Evolutionary conservation across 2,329 filamentous ascomycete genomes (phyloP), one percentile per base, ranked within the genome.

Genomic region (Colletotrichum noveboracense): DNA sequence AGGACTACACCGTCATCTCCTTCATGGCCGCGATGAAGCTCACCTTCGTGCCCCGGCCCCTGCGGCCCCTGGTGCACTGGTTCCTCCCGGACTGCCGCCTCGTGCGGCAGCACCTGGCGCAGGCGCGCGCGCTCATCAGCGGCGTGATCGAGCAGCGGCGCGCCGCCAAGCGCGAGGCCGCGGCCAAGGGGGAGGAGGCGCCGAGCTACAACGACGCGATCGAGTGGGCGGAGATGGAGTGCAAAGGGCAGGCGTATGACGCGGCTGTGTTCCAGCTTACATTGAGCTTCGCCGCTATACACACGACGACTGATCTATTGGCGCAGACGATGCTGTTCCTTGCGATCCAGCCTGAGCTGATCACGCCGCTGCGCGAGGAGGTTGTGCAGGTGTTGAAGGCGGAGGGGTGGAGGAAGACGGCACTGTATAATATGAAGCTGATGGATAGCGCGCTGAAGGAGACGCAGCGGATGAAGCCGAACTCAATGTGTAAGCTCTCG

Each of bases 211-310:
- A 84, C 8, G 85, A 88, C 76, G 81, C 84, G 5, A 82, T 88
- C 32, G 85, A 86, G 24, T 89, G 86, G 86, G 83, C 87, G 88
- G 71, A 93, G 85, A 12, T 96, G 16, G 30, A 64, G 30, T 61
- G 56, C 56, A 64, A 36, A 12, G 30, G 60, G 60, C 60, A 64
- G 18, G n/a, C 16, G 18, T 64, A 95, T 82, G 90, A 96, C 82
- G 85, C 89, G 0, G 87, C 93, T 21, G 84, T 83, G 14, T 95
- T 94, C 43, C 94, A 97, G 38, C 28, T 28, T 28, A 28, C 28
- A 8, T 96, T 97, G 0, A 91, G 94, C 61, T 94, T 95, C 36
- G 84, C 83, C 1, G 84, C 86, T 4, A 86, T 87, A 18, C 86
- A 88, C 76, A 87, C 84, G 8, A 87, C 86, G 0, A 83, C 84